Evolutionary conservation across 352 stramenopile genomes (phyloP), one percentile per base, ranked within the genome.

Genomic region (Thalassiosira gravida): DNA sequence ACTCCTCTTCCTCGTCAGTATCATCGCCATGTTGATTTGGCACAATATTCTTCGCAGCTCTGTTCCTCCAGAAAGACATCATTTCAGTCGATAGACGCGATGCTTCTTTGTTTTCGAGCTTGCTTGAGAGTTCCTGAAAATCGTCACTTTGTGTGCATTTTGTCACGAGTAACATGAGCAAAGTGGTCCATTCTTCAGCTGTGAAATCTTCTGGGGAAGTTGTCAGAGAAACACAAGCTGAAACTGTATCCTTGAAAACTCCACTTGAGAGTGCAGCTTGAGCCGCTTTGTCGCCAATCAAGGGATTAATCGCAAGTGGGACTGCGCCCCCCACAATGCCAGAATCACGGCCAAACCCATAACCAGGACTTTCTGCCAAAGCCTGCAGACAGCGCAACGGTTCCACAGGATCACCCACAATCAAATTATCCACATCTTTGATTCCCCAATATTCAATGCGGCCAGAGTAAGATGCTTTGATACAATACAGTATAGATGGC

Each of bases 131-230:
- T 57, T 88, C 82, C 78, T 89, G 82, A 14, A 94, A 74, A 7
- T 86, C 66, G 46, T 93, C 90, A 77, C 86, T 92, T 24, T 87
- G 86, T 8, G 87, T 82, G 65, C 90, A 94, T 63, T 93, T 93
- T 57, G 85, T 85, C 16, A 88, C 74, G 72, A 94, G 83, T 14
- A 93, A 49, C 42, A 82, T 67, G 35, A 94, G 74, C 16, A 94
- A 67, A 30, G 67, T 75, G 0, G 89, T 70, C 90, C 90, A 94
- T 73, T 94, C 90, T 56, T 64, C 53, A 53, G 86, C 74, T 35
- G 44, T 88, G 52, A 93, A 82, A 50, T 93, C 78, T 67, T 88
- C 75, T 24, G 80, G 76, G 67, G 89, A 67, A 44, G 82, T 80
- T 2, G 88, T 73, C 30, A 93, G 74, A 44, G 81, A 85, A 16